phyloP scores from a whole-genome alignment of 2,329 filamentous ascomycete species.

The Sclerotinia borealis region DNA sequence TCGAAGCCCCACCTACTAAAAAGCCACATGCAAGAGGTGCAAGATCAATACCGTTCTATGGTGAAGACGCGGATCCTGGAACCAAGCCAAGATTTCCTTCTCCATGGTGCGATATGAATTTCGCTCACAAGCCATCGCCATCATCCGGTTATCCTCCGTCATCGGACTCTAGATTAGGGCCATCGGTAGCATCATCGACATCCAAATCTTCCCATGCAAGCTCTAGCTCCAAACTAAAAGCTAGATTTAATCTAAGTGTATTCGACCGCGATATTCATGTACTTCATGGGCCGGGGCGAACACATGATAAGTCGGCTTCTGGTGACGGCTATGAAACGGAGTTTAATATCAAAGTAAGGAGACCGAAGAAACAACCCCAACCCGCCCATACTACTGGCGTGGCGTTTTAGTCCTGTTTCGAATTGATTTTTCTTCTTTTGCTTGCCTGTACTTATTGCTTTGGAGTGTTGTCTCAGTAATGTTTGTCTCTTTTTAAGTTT shows the following conservation, averaged over 20 bases:
- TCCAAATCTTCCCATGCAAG: background rate
- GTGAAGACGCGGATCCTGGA: background rate
- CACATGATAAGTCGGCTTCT: background rate
- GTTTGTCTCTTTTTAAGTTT: background rate
- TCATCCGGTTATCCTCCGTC: background rate
- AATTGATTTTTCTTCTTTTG: background rate
- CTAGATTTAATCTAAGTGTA: background rate
- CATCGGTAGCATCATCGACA: background rate
- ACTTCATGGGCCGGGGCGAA: background rate
- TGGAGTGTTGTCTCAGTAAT: background rate
- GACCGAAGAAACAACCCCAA: background rate
- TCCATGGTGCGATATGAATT: background rate
- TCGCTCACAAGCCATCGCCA: background rate
- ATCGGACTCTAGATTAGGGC: background rate
- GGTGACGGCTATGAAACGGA: background rate
- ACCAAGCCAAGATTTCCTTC: background rate
- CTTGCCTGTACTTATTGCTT: background rate
- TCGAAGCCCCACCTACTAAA: background rate
- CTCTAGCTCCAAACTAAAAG: background rate
- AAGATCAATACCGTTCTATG: background rate
- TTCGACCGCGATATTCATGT: background rate
- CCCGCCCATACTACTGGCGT: background rate
- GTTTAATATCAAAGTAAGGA: background rate
- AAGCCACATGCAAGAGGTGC: background rate
- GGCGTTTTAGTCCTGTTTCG: background rate